Evolutionary conservation across 345 rosid genomes (phyloP).

Genomic region (Erodium maritimum): DNA sequence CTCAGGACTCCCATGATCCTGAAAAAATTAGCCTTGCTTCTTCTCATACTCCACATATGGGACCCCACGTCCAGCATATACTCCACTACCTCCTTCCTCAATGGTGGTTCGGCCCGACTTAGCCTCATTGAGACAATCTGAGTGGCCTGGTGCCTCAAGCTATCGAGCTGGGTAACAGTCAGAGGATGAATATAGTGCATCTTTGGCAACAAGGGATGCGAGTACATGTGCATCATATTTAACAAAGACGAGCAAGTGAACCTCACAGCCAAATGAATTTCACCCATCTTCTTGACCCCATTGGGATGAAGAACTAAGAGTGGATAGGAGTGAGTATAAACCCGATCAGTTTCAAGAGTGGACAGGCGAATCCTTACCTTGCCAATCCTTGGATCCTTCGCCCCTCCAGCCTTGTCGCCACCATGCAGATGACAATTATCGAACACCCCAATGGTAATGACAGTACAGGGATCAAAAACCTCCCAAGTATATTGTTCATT

Average conservation of each 20-base stretch:
- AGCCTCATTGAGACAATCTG: conserved; percentile 25
- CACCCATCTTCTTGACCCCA: conserved; percentile 34
- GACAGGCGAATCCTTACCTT: conserved; percentile 30
- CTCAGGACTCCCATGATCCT: conserved; percentile 23
- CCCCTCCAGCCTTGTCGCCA: conserved; percentile 5
- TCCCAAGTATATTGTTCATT: conserved; percentile 18
- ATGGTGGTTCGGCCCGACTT: conserved; percentile 25
- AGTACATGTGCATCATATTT: conserved; percentile 31
- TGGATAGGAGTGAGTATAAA: conserved; percentile 29
- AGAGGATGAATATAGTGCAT: conserved; percentile 29
- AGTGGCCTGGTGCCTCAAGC: conserved; percentile 26
- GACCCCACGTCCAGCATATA: conserved; percentile 33
- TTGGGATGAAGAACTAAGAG: conserved; percentile 21
- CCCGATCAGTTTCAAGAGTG: conserved; percentile 27
- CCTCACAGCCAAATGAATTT: conserved; percentile 29
- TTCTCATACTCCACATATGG: conserved; percentile 36
- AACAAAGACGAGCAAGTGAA: conserved; percentile 22
- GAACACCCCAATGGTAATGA: conserved; percentile 26
- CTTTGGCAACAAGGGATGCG: conserved; percentile 23
- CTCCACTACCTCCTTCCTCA: conserved; percentile 27
- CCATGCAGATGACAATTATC: conserved; percentile 26
- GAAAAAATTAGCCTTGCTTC: conserved; percentile 31
- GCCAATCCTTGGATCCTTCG: conserved; percentile 21
- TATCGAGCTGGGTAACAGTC: conserved; percentile 27
- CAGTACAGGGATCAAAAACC: conserved; percentile 29